Base-by-base conservation (phyloP, 352 stramenopile species). In the Phytophthora nicotianae region DNA sequence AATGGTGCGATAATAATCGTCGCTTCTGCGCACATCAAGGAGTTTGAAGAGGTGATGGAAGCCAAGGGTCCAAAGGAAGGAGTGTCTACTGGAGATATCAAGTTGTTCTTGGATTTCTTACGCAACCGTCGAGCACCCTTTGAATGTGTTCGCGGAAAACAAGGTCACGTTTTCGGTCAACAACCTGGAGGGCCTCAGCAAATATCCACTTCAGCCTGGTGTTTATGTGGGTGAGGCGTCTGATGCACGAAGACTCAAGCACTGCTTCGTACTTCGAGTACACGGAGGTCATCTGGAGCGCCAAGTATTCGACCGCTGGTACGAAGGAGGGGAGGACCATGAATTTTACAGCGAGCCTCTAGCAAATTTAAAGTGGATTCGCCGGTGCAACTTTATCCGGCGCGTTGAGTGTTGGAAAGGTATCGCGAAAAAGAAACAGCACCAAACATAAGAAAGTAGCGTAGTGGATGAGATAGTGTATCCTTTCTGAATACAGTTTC, bases 331-430 rank as follows among this genome's bases (percentile, higher is more conserved):
- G 8, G 27, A 24, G 14, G 40, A 46, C 23, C 0, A 41, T 5
- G 27, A 59, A 16, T 51, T 27, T 7, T 51, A 60, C 52, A 7
- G 38, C 2, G 29, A 60, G 20, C 41, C 52, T 8, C 14, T 60
- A 1, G 5, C 27, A 0, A 52, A 60, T 7, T 52, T 60, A 20
- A 29, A 6, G 11, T 60, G 52, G 40, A 35, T 51, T 50, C n/a
- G n/a, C n/a, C n/a, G n/a, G n/a, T n/a, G n/a, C n/a, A n/a, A n/a
- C n/a, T n/a, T n/a, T n/a, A n/a, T 41, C 16, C 17, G 14, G 13
- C 38, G 38, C 37, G 19, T 42, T 2, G 37, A 42, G 37, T 14
- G 38, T 45, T 4, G 38, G 38, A 9, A 45, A 23, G 38, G 8
- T 24, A 20, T 14, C 38, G 6, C 38, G 38, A 6, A 45, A 45